These are phyloP conservation scores for Microbotryum intermedium DNA, from an alignment of 1,284 basidiomycete genomes.

Conservation along the genomic window DNA sequence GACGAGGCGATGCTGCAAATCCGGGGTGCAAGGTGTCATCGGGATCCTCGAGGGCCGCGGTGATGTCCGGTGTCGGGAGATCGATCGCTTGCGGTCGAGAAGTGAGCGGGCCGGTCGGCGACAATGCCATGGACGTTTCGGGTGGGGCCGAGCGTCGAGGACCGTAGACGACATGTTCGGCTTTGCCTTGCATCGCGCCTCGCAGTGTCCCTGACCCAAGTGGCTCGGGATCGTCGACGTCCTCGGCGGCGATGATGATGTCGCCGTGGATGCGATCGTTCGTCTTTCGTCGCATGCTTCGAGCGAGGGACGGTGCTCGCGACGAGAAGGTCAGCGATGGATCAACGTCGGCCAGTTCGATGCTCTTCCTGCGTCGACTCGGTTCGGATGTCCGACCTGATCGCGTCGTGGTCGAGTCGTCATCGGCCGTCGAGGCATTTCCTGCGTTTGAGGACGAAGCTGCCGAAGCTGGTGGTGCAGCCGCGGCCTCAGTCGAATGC, in stretches of 20 bases:
- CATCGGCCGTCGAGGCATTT: neutral
- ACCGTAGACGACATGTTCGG: conserved; percentile 31
- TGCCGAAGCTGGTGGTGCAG: neutral
- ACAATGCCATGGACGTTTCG: neutral
- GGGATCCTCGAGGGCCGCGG: conserved; percentile 10
- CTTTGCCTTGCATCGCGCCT: conserved; percentile 29
- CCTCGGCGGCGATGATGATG: conserved; percentile 1
- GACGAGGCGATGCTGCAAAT: conserved; percentile 12
- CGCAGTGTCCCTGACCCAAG: conserved; percentile 11
- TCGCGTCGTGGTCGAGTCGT: neutral
- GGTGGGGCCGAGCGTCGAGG: conserved; percentile 8
- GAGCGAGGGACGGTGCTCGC: conserved; percentile 1
- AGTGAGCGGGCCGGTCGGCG: neutral
- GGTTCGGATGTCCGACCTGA: neutral
- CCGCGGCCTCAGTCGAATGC: too few relatives aligned
- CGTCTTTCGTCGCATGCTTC: conserved; percentile 1
- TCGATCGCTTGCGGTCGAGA: conserved; percentile 2
- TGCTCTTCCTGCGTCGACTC: conserved; percentile 7
- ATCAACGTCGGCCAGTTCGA: conserved; percentile 24
- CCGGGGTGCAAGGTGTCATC: conserved; percentile 27
- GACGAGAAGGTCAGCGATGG: conserved; percentile 6
- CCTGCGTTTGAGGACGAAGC: neutral
- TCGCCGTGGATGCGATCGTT: conserved; percentile 11
- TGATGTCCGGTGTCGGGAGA: neutral
- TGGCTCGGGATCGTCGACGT: neutral